Conservation (phyloP, 345 rosid genomes). For the Camelina neglecta region DNA sequence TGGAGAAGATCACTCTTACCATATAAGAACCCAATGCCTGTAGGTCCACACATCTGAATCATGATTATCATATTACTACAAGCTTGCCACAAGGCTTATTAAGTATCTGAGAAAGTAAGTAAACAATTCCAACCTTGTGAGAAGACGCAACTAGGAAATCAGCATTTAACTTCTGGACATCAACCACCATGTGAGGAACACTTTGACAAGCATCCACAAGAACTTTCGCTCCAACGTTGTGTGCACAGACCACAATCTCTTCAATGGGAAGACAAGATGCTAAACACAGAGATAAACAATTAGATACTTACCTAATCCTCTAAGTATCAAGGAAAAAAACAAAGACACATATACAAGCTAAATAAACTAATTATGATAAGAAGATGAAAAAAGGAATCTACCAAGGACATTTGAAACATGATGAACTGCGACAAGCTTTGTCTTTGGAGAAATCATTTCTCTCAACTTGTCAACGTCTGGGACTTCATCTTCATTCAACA, state of each 20-base stretch:
- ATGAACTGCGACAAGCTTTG: conserved; percentile 81
- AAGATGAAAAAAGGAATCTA: conserved; percentile 41
- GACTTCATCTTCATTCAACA: conserved; percentile 65
- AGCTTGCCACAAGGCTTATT: conserved; percentile 43
- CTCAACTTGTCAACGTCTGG: conserved; percentile 62
- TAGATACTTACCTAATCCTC: conserved; percentile 3
- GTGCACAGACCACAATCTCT: conserved; percentile 76
- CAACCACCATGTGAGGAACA: conserved; percentile 91
- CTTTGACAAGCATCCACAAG: conserved; percentile 98
- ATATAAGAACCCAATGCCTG: conserved; percentile 98
- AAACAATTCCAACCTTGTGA: conserved; percentile 77
- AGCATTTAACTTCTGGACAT: conserved; percentile 77
- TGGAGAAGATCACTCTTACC: conserved; percentile 76
- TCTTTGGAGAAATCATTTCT: conserved; percentile 67
- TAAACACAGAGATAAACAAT: conserved; percentile 24
- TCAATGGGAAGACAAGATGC: conserved; percentile 84
- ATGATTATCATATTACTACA: conserved; percentile 77
- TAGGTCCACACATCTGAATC: conserved; percentile 99
- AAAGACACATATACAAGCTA: conserved; percentile 3
- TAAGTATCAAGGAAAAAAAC: background rate
- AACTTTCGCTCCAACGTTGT: conserved; percentile 76
- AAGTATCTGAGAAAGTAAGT: conserved; percentile 24
- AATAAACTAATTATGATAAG: background rate
- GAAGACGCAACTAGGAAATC: conserved; percentile 98
- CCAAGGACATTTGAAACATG: conserved; percentile 93